These are phyloP conservation scores for Acarospora socialis DNA, from an alignment of 2,329 filamentous ascomycete genomes.

Conservation along the genomic window DNA sequence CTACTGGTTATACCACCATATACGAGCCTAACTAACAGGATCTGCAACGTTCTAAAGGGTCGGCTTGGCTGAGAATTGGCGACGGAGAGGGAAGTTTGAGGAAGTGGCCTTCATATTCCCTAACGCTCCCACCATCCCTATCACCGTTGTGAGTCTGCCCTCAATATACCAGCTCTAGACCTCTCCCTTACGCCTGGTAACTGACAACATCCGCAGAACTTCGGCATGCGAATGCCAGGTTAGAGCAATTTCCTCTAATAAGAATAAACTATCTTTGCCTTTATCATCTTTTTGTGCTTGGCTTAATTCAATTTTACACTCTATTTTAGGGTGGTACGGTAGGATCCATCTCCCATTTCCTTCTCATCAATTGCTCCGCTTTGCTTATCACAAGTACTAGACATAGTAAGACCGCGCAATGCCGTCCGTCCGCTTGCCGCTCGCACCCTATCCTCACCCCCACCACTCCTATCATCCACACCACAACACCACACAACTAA, in stretches of 20 bases:
- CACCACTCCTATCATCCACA: not conserved
- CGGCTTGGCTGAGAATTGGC: slow-evolving; percentile 75
- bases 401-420: slow-evolving; percentile 31
- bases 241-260: no score
- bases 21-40: not conserved
- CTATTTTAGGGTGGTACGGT: no score
- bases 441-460: slow-evolving; percentile 1
- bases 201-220: slow-evolving; percentile 39
- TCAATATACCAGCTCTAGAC: not conserved
- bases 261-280: no score
- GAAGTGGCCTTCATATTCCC: slow-evolving; percentile 92
- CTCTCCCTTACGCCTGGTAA: slow-evolving; percentile 2
- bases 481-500: slow-evolving; percentile 2
- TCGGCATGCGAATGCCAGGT: slow-evolving; percentile 67
- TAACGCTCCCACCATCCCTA: slow-evolving; percentile 73
- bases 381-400: slow-evolving; percentile 26
- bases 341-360: not conserved
- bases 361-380: slow-evolving; percentile 12
- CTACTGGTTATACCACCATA: not conserved
- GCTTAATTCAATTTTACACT: no score
- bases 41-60: slow-evolving; percentile 32
- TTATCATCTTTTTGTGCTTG: no score
- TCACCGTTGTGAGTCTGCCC: slow-evolving; percentile 53
- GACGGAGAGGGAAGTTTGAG: slow-evolving; percentile 61
- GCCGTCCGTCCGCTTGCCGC: slow-evolving; percentile 19